These are phyloP conservation scores for Eutreptiella sp. DNA, from an alignment of 208 protist species.

Conservation along the genomic window DNA sequence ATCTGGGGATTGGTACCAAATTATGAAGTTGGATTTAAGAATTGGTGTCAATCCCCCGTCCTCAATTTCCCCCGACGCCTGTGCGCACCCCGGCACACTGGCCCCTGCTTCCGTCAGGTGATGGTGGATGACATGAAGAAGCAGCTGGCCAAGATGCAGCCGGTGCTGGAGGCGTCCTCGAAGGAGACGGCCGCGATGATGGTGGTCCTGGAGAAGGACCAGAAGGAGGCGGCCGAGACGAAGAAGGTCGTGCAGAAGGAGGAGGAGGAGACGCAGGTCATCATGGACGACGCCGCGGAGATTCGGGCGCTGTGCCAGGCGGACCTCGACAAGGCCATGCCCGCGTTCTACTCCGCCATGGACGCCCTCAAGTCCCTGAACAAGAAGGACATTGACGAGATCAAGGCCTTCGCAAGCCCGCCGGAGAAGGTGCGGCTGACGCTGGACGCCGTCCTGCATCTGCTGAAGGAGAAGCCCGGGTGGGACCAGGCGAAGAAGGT, in stretches of 20 bases:
- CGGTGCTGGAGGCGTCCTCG: conserved; percentile 44
- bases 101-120: too few relatives aligned
- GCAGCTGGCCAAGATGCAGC: conserved; percentile 59
- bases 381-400: conserved; percentile 47
- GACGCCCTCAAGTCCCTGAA: conserved; percentile 50
- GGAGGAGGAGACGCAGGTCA: conserved; percentile 33
- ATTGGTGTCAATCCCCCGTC: too few relatives aligned
- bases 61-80: too few relatives aligned
- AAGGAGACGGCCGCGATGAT: conserved; percentile 54
- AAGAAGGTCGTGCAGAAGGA: conserved; percentile 35
- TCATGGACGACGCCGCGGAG: conserved; percentile 37
- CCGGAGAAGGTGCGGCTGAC: conserved; percentile 38
- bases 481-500: conserved; percentile 42
- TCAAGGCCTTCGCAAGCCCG: conserved; percentile 46
- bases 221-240: conserved; percentile 41
- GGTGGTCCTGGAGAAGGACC: conserved; percentile 40
- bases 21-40: too few relatives aligned
- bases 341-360: conserved; percentile 43
- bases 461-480: conserved; percentile 43
- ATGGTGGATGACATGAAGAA: conserved; percentile 52
- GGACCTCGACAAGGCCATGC: conserved; percentile 54
- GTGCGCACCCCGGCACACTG: too few relatives aligned
- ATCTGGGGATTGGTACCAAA: too few relatives aligned
- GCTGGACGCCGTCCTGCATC: conserved; percentile 48
- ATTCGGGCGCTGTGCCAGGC: conserved; percentile 37